Evolutionary conservation across 2,329 filamentous ascomycete species (phyloP), one percentile per base, ranked within the genome.

Genomic region (Colletotrichum horii): DNA sequence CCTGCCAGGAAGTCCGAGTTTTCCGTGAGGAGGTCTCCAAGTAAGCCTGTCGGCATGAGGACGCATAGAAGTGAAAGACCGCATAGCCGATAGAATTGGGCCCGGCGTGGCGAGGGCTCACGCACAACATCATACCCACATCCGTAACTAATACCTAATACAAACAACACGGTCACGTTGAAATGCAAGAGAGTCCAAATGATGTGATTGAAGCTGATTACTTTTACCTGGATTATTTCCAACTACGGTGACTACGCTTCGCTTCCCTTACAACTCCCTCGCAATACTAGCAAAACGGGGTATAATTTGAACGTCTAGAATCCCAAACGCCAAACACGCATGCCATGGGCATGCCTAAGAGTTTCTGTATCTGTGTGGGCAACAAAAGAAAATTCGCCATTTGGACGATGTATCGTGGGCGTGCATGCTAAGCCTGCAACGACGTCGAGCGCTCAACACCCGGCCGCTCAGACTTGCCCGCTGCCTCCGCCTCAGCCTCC

Each of bases 271-370:
- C n/a, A 6, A 19, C 30, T 24, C 52, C 66, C 24, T 32, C 19
- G 4, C 55, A 61, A 60, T 16, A 19, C n/a, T 56, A 19, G 12
- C 12, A 36, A 22, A 52, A 56, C 19, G 67, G 66, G 71, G 71
- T 74, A 74, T 74, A 74, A 60, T 56, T 58, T 65, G 60, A 74
- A 70, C 43, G 32, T 74, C 61, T 19, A n/a, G 3, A 36, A 68
- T 24, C 26, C 34, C 43, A 74, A 73, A 73, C 65, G 55, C 70
- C 70, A 56, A 69, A 38, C 28, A 64, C 15, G 48, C 65, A 43
- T 61, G 26, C 22, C 19, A 14, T 58, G 30, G 19, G 28, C 70
- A 68, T 65, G 26, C 22, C 66, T 19, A 5, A 43, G 26, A 38
- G 26, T 11, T 22, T 70, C 24, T 65, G 60, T 65, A 16, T 32